These are phyloP conservation scores for Aspergillus pseudonomiae DNA, from an alignment of 2,329 filamentous ascomycete genomes.

Conservation along the genomic window DNA sequence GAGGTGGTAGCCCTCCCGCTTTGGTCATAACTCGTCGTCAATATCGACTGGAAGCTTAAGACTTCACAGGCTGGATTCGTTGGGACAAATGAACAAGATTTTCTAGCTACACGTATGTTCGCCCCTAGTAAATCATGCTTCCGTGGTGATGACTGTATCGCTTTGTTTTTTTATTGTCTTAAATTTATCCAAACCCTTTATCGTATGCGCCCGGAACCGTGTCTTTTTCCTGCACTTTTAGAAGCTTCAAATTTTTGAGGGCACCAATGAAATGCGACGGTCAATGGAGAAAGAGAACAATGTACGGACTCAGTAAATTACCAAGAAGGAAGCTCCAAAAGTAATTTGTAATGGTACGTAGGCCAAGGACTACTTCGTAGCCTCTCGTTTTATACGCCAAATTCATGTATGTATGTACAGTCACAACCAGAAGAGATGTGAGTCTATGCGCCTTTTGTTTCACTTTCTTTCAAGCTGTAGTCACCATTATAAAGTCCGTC, in stretches of 20 bases:
- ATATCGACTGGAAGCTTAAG: neutral
- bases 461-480: constrained; percentile 51
- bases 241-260: neutral
- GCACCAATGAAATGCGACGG: neutral
- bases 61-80: neutral
- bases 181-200: too few species aligned
- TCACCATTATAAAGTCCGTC: constrained; percentile 58
- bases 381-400: constrained; percentile 31
- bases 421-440: neutral
- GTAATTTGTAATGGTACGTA: neutral
- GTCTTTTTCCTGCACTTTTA: neutral
- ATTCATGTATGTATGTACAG: constrained; percentile 10
- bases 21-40: neutral
- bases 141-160: neutral
- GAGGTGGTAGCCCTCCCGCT: too few species aligned
- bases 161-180: too few species aligned
- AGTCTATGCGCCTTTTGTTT: constrained; percentile 36
- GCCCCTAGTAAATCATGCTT: neutral
- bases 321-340: neutral
- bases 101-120: neutral
- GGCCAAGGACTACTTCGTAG: neutral
- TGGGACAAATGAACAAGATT: neutral
- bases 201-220: too few species aligned
- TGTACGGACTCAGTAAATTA: neutral
- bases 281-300: neutral